These are phyloP conservation scores for Vitrella brassicaformis DNA, from an alignment of 73 alveolate genomes.

Conservation along the genomic window DNA sequence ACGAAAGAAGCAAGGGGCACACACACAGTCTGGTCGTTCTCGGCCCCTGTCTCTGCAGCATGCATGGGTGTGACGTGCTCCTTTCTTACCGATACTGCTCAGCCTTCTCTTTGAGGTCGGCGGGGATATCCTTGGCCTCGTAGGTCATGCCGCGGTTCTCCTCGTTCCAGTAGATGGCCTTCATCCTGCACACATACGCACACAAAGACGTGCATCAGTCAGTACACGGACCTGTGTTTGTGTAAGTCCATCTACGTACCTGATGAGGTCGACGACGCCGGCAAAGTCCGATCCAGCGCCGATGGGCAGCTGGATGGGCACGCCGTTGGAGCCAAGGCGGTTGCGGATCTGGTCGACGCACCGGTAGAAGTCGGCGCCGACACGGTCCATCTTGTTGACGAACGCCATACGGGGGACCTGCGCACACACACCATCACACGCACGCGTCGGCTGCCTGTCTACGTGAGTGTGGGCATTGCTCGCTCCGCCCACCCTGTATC, in stretches of 20 bases:
- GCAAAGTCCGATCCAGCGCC: constrained; percentile 11
- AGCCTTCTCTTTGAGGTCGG: background rate
- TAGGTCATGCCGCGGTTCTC: background rate
- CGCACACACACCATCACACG: background rate
- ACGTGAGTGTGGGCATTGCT: too few species aligned
- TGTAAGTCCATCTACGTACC: background rate
- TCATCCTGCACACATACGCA: background rate
- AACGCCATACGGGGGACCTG: constrained; percentile 34
- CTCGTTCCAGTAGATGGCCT: background rate
- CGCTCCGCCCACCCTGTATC: constrained; percentile 57
- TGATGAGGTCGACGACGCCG: background rate
- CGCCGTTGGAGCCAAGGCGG: constrained; percentile 7
- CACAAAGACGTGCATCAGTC: background rate
- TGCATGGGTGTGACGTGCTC: too few species aligned
- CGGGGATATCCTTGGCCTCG: background rate
- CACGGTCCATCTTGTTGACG: constrained; percentile 85
- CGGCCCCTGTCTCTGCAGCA: too few species aligned
- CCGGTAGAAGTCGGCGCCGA: constrained; percentile 75
- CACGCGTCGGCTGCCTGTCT: constrained; percentile 64
- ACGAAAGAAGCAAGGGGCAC: background rate
- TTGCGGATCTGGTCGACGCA: constrained; percentile 11
- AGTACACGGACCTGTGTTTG: background rate
- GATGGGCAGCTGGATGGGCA: constrained; percentile 24
- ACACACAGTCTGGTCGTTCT: too few species aligned
- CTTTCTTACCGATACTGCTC: background rate